phyloP scores from a whole-genome alignment of 371 early-diverging fungal species.

The Mucor saturninus region DNA sequence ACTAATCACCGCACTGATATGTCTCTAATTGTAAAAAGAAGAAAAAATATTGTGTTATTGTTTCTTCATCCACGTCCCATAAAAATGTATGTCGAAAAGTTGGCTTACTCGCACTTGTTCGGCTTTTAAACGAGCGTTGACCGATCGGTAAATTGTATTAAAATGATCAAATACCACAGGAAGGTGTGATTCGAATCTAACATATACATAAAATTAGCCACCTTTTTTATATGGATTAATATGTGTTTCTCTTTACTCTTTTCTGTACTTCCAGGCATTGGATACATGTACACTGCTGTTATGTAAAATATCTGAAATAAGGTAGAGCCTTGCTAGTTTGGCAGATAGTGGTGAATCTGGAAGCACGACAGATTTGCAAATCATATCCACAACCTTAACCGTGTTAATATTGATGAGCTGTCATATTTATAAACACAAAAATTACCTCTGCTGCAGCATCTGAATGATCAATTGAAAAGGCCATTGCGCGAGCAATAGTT shows the following conservation, averaged over 20 bases:
- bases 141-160: slow-evolving; percentile 67
- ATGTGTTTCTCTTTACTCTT: slow-evolving; percentile 43
- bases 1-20: slow-evolving; percentile 65
- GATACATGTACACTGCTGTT: slow-evolving; percentile 81
- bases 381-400: slow-evolving; percentile 66
- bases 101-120: slow-evolving; percentile 76
- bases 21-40: slow-evolving; percentile 39
- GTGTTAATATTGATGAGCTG: neutral
- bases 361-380: slow-evolving; percentile 66
- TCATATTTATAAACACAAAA: neutral
- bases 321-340: slow-evolving; percentile 78
- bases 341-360: slow-evolving; percentile 63
- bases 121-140: slow-evolving; percentile 78
- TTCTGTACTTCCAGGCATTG: slow-evolving; percentile 88
- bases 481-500: slow-evolving; percentile 83
- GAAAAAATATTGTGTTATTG: neutral
- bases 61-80: no score
- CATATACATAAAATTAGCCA: neutral
- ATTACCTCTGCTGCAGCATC: slow-evolving; percentile 79
- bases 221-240: neutral
- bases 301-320: slow-evolving; percentile 87
- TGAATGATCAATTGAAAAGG: slow-evolving; percentile 86
- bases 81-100: no score
- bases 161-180: slow-evolving; percentile 74
- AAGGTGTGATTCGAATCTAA: slow-evolving; percentile 71